Percentiles rank a stretch among this genome's conserved stretches.
Evolutionary conservation across 2,329 filamentous ascomycete species (phyloP).

Genomic region (Fonsecaea pedrosoi): DNA sequence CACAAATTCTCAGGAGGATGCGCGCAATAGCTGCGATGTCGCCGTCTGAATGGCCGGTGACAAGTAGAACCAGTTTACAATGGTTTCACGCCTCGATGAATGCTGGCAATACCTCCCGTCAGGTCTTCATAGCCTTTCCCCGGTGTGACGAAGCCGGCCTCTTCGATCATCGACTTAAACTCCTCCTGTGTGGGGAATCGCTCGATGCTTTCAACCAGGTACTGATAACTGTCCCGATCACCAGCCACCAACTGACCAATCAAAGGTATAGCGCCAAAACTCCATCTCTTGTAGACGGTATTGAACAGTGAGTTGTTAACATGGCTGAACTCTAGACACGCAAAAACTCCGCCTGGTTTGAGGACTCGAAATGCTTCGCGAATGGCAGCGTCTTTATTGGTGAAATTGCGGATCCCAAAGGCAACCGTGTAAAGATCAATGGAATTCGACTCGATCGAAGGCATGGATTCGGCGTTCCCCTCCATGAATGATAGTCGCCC

Average conservation of each 20-base stretch:
- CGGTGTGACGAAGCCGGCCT: constrained; percentile 73
- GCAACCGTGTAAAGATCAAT: constrained; percentile 96
- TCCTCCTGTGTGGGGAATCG: constrained; percentile 84
- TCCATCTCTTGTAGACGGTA: constrained; percentile 91
- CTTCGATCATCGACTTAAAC: constrained; percentile 81
- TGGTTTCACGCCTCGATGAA: constrained; percentile 95
- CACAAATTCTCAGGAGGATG: background rate
- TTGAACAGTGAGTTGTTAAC: constrained; percentile 80
- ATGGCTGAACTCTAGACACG: constrained; percentile 93
- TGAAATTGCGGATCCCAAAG: constrained; percentile 97
- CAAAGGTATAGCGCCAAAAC: constrained; percentile 88
- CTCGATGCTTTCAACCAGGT: constrained; percentile 97
- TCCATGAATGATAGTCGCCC: constrained; percentile 75
- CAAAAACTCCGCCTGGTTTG: constrained; percentile 93
- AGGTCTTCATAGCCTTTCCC: constrained; percentile 87
- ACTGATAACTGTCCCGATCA: constrained; percentile 96
- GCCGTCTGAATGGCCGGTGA: background rate
- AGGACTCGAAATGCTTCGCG: constrained; percentile 85
- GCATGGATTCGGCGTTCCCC: constrained; percentile 83
- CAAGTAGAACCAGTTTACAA: background rate
- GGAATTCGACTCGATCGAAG: constrained; percentile 68
- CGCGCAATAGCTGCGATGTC: background rate
- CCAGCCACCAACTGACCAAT: constrained; percentile 95
- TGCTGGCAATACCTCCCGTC: constrained; percentile 89
- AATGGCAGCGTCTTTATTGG: constrained; percentile 83